Conservation (phyloP, 23 red algal species). For the Rhodosorus marinus region DNA sequence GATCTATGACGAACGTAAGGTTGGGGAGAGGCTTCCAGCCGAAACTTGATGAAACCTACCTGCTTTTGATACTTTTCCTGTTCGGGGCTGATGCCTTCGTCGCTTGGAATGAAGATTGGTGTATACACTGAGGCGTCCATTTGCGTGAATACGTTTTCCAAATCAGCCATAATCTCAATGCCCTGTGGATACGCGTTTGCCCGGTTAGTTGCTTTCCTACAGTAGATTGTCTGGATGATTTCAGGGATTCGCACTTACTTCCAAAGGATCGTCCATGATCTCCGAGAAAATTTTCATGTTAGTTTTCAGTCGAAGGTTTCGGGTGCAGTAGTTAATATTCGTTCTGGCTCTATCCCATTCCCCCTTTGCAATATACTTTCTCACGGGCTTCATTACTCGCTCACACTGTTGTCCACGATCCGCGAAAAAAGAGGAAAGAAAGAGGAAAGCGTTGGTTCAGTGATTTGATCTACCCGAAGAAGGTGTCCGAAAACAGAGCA, state of each 20-base stretch:
- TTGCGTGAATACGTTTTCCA: conserved; percentile 68
- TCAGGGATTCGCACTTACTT: no score
- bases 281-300: conserved; percentile 30
- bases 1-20: no score
- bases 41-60: no score
- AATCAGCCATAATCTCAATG: conserved; percentile 33
- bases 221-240: neutral
- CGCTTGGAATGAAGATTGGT: conserved; percentile 89
- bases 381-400: no score
- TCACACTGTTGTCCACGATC: no score
- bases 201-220: neutral
- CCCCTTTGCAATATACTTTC: conserved; percentile 38
- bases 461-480: no score
- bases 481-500: no score
- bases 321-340: conserved; percentile 93
- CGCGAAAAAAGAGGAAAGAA: no score
- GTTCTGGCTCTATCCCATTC: conserved; percentile 92
- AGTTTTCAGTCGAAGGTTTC: conserved; percentile 51
- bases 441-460: no score
- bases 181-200: conserved; percentile 29
- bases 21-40: no score
- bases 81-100: no score
- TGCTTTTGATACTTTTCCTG: no score
- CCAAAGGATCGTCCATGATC: conserved; percentile 6
- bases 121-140: conserved; percentile 85